These are phyloP conservation scores for Calycina herbarum DNA, from an alignment of 2,329 filamentous ascomycete species.

Conservation along the genomic window DNA sequence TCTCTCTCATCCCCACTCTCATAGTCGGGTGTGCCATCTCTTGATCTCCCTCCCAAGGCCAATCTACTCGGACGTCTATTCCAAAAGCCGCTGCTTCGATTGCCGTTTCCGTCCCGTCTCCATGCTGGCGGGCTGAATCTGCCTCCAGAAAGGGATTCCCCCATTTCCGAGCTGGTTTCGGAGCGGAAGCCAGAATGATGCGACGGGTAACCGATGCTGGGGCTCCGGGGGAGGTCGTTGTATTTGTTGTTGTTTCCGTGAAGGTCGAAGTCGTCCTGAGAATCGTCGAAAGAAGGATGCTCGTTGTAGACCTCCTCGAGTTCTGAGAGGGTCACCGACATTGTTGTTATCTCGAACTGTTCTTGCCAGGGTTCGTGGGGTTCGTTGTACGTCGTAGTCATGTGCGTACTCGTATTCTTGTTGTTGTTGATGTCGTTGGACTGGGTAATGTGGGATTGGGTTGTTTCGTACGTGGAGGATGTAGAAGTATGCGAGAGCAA, in stretches of 20 bases:
- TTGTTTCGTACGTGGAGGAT: slow-evolving; percentile 33
- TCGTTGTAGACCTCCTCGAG: slow-evolving; percentile 54
- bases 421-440: slow-evolving; percentile 10
- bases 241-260: slow-evolving; percentile 41
- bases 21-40: slow-evolving; percentile 59
- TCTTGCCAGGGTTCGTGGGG: neutral
- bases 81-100: slow-evolving; percentile 46
- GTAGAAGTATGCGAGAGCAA: slow-evolving; percentile 35
- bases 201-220: slow-evolving; percentile 51
- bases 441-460: slow-evolving; percentile 18
- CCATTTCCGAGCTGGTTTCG: slow-evolving; percentile 40
- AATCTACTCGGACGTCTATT: slow-evolving; percentile 51
- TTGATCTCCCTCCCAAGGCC: slow-evolving; percentile 53
- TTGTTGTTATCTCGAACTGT: slow-evolving; percentile 14
- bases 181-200: slow-evolving; percentile 66
- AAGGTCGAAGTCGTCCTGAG: slow-evolving; percentile 62
- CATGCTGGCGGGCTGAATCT: slow-evolving; percentile 68
- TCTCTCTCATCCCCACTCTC: slow-evolving; percentile 52
- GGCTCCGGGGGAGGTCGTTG: slow-evolving; percentile 33
- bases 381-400: neutral
- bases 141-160: slow-evolving; percentile 45
- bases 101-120: slow-evolving; percentile 48
- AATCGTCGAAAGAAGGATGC: slow-evolving; percentile 59
- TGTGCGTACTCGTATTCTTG: neutral
- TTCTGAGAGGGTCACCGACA: slow-evolving; percentile 43